Evolutionary conservation across 1,284 basidiomycete species (phyloP).

Genomic region (Trichosporon ovoides): DNA sequence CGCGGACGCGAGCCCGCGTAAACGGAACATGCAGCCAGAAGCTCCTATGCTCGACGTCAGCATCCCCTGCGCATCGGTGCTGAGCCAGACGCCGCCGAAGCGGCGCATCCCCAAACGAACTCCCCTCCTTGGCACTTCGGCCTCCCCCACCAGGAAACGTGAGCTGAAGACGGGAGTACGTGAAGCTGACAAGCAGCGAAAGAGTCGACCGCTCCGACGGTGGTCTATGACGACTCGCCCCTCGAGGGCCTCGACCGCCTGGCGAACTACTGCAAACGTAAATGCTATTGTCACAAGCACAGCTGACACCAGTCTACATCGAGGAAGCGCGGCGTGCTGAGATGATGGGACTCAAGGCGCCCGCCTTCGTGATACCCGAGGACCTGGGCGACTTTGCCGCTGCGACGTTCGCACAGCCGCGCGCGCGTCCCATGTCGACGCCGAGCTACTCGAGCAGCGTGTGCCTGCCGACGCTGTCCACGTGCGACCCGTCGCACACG

Average conservation of each 20-base stretch:
- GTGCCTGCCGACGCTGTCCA: background rate
- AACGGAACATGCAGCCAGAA: background rate
- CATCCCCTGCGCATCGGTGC: conserved; percentile 5
- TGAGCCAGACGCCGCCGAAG: background rate
- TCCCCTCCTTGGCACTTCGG: background rate
- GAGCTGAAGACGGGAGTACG: background rate
- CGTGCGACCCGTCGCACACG: background rate
- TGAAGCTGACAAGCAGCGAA: conserved; percentile 9
- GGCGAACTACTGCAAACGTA: conserved; percentile 45
- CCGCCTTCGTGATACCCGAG: conserved; percentile 34
- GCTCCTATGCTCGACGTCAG: conserved; percentile 15
- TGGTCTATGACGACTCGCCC: conserved; percentile 23
- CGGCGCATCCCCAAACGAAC: background rate
- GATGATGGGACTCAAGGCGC: conserved; percentile 36
- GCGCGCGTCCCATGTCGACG: conserved; percentile 26
- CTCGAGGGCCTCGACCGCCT: conserved; percentile 41
- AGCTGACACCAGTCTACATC: conserved; percentile 31
- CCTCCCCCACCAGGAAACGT: conserved; percentile 4
- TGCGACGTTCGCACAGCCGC: conserved; percentile 4
- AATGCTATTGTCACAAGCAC: conserved; percentile 6
- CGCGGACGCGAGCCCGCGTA: background rate
- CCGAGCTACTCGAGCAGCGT: conserved; percentile 29
- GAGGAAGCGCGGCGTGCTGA: conserved; percentile 43
- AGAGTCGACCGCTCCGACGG: conserved; percentile 17
- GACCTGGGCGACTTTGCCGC: conserved; percentile 26